Conservation (phyloP, 768 basidiomycete species). For the Tulasnella sp. region DNA sequence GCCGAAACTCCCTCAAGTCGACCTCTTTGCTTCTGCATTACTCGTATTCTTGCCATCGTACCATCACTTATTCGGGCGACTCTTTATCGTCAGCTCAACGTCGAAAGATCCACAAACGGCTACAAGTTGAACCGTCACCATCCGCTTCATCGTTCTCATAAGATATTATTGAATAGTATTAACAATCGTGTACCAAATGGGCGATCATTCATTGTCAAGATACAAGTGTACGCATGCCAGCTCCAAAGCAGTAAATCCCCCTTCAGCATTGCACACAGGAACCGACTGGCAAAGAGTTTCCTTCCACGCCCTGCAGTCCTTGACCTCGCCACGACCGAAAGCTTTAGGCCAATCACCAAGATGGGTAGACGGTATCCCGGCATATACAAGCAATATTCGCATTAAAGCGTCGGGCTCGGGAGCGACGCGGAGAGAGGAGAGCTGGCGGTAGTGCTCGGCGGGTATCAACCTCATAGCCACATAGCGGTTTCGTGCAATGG, state of each 20-base stretch:
- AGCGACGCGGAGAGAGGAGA: conserved; percentile 8
- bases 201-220: conserved; percentile 1
- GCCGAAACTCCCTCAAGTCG: background rate
- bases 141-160: background rate
- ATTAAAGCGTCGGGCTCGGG: conserved; percentile 20
- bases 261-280: background rate
- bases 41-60: background rate
- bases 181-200: background rate
- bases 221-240: background rate
- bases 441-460: background rate
- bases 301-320: background rate
- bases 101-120: no score
- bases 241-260: background rate
- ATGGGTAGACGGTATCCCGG: conserved; percentile 8
- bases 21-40: background rate
- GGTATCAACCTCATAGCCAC: conserved; percentile 5
- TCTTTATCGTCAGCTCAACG: no score
- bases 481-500: background rate
- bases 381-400: conserved; percentile 18
- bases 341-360: conserved; percentile 11
- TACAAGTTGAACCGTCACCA: background rate
- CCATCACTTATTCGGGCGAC: no score
- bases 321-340: background rate
- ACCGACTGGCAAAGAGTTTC: background rate
- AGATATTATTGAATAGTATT: conserved; percentile 6